Evolutionary conservation across 1,284 basidiomycete species (phyloP).

Genomic region (Hemileccinum hortonii): DNA sequence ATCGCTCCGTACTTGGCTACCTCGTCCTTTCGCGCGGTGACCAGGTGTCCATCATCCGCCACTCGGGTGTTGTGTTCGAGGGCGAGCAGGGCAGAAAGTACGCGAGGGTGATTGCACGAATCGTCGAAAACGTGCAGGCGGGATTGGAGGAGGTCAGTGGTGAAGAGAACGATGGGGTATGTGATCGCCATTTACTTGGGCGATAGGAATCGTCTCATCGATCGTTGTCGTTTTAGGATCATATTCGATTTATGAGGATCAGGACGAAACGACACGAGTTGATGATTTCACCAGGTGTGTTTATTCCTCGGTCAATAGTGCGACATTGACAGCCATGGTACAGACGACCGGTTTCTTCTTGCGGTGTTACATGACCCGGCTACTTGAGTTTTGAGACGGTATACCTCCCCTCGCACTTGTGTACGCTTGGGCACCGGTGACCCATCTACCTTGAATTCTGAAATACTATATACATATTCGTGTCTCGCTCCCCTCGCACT

Average conservation of each 20-base stretch:
- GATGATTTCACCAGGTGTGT: slow-evolving; percentile 89
- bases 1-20: slow-evolving; percentile 86
- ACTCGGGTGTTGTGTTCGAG: slow-evolving; percentile 84
- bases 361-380: slow-evolving; percentile 81
- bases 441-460: too few species aligned
- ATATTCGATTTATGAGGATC: slow-evolving; percentile 85
- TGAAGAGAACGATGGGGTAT: slow-evolving; percentile 52
- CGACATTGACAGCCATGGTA: not conserved
- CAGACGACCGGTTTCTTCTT: slow-evolving; percentile 81
- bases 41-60: slow-evolving; percentile 72
- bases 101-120: slow-evolving; percentile 72
- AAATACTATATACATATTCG: too few species aligned
- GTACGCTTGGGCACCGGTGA: too few species aligned
- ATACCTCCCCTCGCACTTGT: slow-evolving; percentile 4
- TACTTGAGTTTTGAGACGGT: slow-evolving; percentile 18
- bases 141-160: slow-evolving; percentile 73
- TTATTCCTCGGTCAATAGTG: not conserved
- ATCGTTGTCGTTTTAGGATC: slow-evolving; percentile 57
- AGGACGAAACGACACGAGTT: slow-evolving; percentile 89
- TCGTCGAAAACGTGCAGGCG: slow-evolving; percentile 73
- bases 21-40: slow-evolving; percentile 73
- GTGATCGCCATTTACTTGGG: slow-evolving; percentile 18
- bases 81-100: slow-evolving; percentile 82
- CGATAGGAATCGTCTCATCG: not conserved
- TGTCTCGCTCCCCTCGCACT: too few species aligned